Base-by-base conservation (phyloP, 495 filamentous ascomycete genomes). In the Penicilliopsis zonata region DNA sequence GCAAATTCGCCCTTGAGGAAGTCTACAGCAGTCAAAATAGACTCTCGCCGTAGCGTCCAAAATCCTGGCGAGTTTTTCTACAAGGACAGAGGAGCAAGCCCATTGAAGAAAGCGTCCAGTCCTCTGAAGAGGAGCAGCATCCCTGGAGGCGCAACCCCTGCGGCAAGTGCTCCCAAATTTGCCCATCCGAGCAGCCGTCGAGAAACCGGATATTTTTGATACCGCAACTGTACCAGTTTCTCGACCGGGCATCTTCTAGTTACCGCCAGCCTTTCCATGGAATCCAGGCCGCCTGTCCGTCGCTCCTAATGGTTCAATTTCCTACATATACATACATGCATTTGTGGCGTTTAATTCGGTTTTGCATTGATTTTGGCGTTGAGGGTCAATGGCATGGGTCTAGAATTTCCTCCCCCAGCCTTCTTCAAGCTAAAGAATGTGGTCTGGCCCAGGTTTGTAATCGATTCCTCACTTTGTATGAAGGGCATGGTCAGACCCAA, bases 1-100 rank as follows among this genome's bases (percentile, higher is more conserved):
- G 72, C 77, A n/a, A 78, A 80, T 33, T 87, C 82, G 8, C 85
- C 85, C 9, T 58, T 92, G 17, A 74, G 81, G 37, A 88, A 87
- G 29, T 61, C 63, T 13, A 51, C 56, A 13, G 63, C 67, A 9
- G 53, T 60, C 10, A 52, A 59, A n/a, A 55, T 68, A 29, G 54
- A 58, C 2, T n/a, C n/a, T n/a, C n/a, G n/a, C n/a, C 57, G 53
- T 14, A 45, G 58, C 14, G 35, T 57, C 12, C 51, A 59, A 33
- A 53, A 41, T 30, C 53, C 43, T 9, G 51, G 52, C 0, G 57
- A 60, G 14, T 57, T 57, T 17, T 51, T 55, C 26, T 57, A 61
- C 29, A 60, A 50, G 31, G 62, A 68, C 24, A 43, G 57, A 28
- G 55, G 49, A 18, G 40, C 51, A 13, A 58, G 50, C 30, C 50